Evolutionary conservation across 169 alveolate species (phyloP).

Genomic region (Eimeria acervulina): DNA sequence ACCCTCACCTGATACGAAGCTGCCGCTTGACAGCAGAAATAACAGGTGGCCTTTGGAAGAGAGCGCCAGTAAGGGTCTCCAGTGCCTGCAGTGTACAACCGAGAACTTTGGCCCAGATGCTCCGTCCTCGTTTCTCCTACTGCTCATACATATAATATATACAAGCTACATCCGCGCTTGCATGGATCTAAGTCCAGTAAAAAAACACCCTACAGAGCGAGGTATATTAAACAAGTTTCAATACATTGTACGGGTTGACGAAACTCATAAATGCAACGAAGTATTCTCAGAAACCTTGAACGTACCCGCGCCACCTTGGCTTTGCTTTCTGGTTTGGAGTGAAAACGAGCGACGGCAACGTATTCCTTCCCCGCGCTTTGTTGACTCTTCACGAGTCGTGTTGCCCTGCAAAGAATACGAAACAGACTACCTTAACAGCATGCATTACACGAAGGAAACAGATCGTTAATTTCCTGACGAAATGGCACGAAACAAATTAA

Average conservation of each 20-base stretch:
- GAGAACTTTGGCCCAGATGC: neutral
- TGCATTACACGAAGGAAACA: too few relatives aligned
- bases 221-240: neutral
- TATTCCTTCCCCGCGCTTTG: conserved; percentile 99
- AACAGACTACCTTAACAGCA: neutral
- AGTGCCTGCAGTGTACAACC: conserved; percentile 90
- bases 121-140: too few relatives aligned
- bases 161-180: neutral
- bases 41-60: conserved; percentile 99
- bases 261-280: conserved; percentile 66
- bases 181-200: neutral
- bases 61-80: conserved; percentile 98
- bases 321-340: conserved; percentile 94
- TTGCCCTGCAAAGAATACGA: conserved; percentile 92
- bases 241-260: neutral
- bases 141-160: neutral
- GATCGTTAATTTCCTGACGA: too few relatives aligned
- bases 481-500: too few relatives aligned
- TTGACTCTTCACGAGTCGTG: conserved; percentile 99
- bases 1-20: conserved; percentile 95
- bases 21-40: conserved; percentile 99
- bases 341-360: conserved; percentile 98
- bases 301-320: conserved; percentile 84
- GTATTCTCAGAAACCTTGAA: conserved; percentile 4
- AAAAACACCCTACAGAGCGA: neutral